Percentiles rank a stretch among this genome's conserved stretches.
phyloP scores from a whole-genome alignment of 1,284 basidiomycete species.

The Erythrobasidium hasegawianum region DNA sequence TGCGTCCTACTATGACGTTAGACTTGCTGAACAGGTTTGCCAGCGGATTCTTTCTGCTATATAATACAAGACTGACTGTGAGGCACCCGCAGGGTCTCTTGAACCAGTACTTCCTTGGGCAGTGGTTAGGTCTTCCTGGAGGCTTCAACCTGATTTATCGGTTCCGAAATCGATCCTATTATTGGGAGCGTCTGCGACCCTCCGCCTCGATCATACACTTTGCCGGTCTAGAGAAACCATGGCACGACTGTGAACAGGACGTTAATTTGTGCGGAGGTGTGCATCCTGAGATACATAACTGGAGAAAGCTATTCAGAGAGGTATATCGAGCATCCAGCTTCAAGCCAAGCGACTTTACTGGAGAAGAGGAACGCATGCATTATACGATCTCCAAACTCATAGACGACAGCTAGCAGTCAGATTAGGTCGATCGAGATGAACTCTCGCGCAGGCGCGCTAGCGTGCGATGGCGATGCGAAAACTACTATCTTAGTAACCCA shows the following conservation, averaged over 20 bases:
- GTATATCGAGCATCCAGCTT: neutral
- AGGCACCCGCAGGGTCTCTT: conserved; percentile 2
- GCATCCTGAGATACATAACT: neutral
- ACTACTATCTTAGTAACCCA: no score
- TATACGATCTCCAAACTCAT: neutral
- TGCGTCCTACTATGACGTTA: conserved; percentile 1
- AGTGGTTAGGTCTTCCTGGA: neutral
- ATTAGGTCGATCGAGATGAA: no score
- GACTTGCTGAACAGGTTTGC: neutral
- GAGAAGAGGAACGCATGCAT: neutral
- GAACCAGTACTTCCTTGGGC: conserved; percentile 5
- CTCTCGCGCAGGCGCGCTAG: no score
- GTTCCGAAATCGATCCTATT: neutral
- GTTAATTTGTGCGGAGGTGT: neutral
- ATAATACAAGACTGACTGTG: no score
- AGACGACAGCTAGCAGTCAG: no score
- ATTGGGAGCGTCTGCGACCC: conserved; percentile 1
- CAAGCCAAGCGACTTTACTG: neutral
- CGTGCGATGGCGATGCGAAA: no score
- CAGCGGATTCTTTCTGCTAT: no score
- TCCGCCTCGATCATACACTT: neutral
- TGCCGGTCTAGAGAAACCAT: conserved; percentile 7
- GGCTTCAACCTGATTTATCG: neutral
- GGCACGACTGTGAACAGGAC: neutral
- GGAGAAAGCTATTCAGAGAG: neutral